Base-by-base conservation (phyloP, 257 asterid species). In the Ehretia macrophylla region DNA sequence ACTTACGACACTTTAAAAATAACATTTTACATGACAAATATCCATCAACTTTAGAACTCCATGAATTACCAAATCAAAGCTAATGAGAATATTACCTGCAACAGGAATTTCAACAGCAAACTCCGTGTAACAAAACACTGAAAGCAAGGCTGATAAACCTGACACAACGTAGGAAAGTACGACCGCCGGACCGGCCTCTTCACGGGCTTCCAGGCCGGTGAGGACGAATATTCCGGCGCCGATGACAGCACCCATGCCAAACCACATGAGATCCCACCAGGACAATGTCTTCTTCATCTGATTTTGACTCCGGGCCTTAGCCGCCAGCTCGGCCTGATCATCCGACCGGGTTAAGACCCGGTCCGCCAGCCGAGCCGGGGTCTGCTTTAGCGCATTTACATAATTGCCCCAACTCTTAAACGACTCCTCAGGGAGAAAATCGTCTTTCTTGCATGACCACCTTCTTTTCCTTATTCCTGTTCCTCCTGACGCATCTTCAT, bases 221-320 rank as follows among this genome's bases (percentile, higher is more conserved):
- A 85, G 79, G 17, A 88, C 96, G 62, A 88, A 88, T 37, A 88
- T 85, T 0, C 97, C 97, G 19, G 97, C 95, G 0, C 97, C 95
- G 38, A 89, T 81, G 42, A 89, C 95, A 4, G 95, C 94, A 0
- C 97, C 97, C 94, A 89, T 80, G 0, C 97, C 97, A 37, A 89
- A 89, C 95, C 97, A 86, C 52, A 89, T 82, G 11, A 89, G 63
- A 60, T 89, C 97, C 94, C 94, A 89, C 97, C 97, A 89, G 0
- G 80, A 32, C 16, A 89, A 82, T 1, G 84, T 89, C 79, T 60
- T 79, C 81, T 84, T 89, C 95, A 89, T 86, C 68, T 79, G 73
- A 53, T 72, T 49, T 27, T 74, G 67, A 37, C 95, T 86, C 8
- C 80, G 79, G 16, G 70, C 39, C 75, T 81, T 86, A 27, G 76